Evolutionary conservation across 345 rosid genomes (phyloP).

Genomic region (Kernera saxatilis): DNA sequence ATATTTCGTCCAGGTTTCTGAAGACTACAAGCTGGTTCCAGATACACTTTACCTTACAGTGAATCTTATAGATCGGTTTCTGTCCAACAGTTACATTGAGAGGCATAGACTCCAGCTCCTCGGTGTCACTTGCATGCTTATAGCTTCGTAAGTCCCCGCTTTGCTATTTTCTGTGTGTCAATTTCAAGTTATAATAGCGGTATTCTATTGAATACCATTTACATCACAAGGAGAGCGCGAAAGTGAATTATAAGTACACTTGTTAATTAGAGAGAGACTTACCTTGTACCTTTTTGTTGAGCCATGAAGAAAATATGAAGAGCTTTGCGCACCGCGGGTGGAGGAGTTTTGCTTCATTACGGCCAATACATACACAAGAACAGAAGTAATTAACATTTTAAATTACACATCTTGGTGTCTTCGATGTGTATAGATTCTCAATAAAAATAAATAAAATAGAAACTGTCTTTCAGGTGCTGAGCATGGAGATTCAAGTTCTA

Average conservation of each 20-base stretch:
- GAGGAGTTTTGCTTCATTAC: slow-evolving; percentile 96
- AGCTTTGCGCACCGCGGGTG: slow-evolving; percentile 74
- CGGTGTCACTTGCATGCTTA: slow-evolving; percentile 94
- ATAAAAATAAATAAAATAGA: slow-evolving; percentile 7
- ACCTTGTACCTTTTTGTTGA: slow-evolving; percentile 20
- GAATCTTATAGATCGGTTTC: slow-evolving; percentile 82
- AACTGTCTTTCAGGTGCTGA: slow-evolving; percentile 65
- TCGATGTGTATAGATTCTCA: slow-evolving; percentile 11
- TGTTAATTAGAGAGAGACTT: slow-evolving; percentile 12
- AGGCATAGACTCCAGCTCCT: slow-evolving; percentile 90
- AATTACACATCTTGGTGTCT: not conserved
- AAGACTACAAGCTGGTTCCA: slow-evolving; percentile 81
- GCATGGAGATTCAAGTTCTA: slow-evolving; percentile 73
- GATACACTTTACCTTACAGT: slow-evolving; percentile 93
- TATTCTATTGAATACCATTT: slow-evolving; percentile 3
- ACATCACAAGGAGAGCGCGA: not conserved
- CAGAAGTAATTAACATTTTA: slow-evolving; percentile 46
- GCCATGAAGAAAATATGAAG: slow-evolving; percentile 80
- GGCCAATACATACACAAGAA: slow-evolving; percentile 77
- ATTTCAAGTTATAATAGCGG: not conserved
- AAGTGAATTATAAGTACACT: not conserved
- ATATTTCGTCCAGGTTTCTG: slow-evolving; percentile 64
- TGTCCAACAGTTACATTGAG: slow-evolving; percentile 57
- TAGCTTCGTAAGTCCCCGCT: slow-evolving; percentile 78
- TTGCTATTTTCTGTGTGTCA: not conserved